A percentile compares a stretch with the other conserved stretches of the same genome.
These are phyloP conservation scores for Grifola frondosa DNA, from an alignment of 1,284 basidiomycete genomes.

Conservation along the genomic window DNA sequence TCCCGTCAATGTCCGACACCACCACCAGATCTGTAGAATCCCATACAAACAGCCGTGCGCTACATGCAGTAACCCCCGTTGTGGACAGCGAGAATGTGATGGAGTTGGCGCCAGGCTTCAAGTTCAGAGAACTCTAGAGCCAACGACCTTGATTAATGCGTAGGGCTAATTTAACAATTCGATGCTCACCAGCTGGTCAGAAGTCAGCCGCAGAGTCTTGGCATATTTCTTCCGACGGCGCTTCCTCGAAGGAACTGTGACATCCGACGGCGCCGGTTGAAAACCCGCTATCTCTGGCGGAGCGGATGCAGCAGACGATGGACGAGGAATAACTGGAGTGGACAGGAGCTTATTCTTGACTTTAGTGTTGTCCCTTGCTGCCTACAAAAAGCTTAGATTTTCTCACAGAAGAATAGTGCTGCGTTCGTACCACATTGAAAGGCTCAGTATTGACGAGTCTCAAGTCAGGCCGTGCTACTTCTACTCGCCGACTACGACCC, in stretches of 20 bases:
- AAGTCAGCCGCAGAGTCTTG: slow-evolving; percentile 88
- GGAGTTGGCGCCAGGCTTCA: slow-evolving; percentile 88
- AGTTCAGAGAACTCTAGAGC: slow-evolving; percentile 75
- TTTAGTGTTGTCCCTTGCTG: not conserved
- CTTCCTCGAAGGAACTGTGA: slow-evolving; percentile 4
- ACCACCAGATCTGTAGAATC: slow-evolving; percentile 88
- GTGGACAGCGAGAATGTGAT: slow-evolving; percentile 96
- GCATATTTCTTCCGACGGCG: slow-evolving; percentile 63
- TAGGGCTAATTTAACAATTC: not conserved
- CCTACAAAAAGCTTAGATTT: not conserved
- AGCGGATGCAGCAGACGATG: slow-evolving; percentile 15
- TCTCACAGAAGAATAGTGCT: not conserved
- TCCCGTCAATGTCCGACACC: slow-evolving; percentile 98
- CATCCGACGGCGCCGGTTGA: too few relatives aligned
- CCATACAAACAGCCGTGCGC: slow-evolving; percentile 96
- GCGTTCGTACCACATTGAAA: slow-evolving; percentile 18
- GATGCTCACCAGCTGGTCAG: slow-evolving; percentile 71
- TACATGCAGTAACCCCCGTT: slow-evolving; percentile 83
- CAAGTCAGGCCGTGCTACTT: slow-evolving; percentile 25
- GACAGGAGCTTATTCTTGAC: too few relatives aligned
- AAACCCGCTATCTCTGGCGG: too few relatives aligned
- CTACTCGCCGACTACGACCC: slow-evolving; percentile 53
- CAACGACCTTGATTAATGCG: not conserved
- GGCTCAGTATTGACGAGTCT: slow-evolving; percentile 25
- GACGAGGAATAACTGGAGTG: slow-evolving; percentile 18